Evolutionary conservation across 768 basidiomycete species (phyloP).

Genomic region (Fomitopsis serialis): DNA sequence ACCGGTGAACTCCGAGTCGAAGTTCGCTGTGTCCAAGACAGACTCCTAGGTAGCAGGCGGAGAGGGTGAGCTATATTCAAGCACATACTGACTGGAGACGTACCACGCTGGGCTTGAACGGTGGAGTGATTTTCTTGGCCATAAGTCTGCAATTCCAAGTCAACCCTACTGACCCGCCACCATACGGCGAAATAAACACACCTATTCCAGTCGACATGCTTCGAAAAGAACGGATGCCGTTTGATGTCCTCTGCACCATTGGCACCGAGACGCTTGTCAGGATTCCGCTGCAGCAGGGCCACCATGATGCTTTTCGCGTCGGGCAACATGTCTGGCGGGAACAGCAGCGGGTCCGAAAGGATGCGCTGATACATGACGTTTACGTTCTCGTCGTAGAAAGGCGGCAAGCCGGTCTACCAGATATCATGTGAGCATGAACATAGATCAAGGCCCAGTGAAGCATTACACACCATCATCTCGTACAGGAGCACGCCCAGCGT

Average conservation of each 20-base stretch:
- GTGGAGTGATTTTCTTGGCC: constrained; percentile 93
- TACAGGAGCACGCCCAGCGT: constrained; percentile 94
- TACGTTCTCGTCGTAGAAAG: constrained; percentile 98
- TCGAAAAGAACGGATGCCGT: constrained; percentile 90
- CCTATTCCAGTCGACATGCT: constrained; percentile 89
- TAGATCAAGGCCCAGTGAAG: neutral
- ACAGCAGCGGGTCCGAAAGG: constrained; percentile 86
- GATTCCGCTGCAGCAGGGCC: constrained; percentile 86
- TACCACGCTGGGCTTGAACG: constrained; percentile 96
- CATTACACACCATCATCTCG: constrained; percentile 79
- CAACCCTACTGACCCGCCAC: neutral
- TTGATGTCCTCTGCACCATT: constrained; percentile 96
- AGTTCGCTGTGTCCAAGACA: constrained; percentile 92
- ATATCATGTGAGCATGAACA: neutral
- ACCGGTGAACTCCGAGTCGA: constrained; percentile 95
- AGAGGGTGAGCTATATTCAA: too few relatives aligned
- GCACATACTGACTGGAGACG: too few relatives aligned
- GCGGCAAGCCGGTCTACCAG: constrained; percentile 83
- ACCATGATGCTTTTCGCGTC: constrained; percentile 90
- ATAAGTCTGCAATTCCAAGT: constrained; percentile 45
- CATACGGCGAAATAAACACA: constrained; percentile 25
- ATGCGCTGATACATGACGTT: constrained; percentile 98
- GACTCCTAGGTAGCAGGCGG: too few relatives aligned
- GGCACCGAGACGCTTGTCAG: constrained; percentile 79
- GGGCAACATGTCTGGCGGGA: constrained; percentile 81